Percentiles rank a stretch among this genome's conserved stretches.
These are phyloP conservation scores for Populus hybrid DNA, from an alignment of 441 rosid genomes.

Conservation along the genomic window DNA sequence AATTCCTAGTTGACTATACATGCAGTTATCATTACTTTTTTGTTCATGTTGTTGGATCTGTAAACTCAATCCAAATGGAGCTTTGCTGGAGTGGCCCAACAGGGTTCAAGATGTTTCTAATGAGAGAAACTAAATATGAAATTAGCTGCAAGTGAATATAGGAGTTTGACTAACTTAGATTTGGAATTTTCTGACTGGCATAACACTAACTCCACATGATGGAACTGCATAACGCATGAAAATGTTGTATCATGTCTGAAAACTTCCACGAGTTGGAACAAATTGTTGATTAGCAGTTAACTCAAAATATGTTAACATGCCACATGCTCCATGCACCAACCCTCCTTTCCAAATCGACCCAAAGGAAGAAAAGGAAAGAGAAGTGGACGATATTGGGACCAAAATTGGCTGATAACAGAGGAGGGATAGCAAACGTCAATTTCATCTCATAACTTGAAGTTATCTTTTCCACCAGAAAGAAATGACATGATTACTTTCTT, in stretches of 20 bases:
- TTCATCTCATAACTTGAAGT: background rate
- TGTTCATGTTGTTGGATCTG: background rate
- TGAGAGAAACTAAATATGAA: background rate
- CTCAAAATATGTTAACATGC: background rate
- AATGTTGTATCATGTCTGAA: background rate
- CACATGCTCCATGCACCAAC: background rate
- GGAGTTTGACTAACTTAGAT: background rate
- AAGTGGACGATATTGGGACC: background rate
- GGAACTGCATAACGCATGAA: background rate
- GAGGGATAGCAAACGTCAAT: background rate
- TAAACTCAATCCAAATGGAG: background rate
- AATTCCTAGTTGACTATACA: background rate
- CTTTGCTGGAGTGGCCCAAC: background rate
- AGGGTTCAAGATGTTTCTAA: background rate
- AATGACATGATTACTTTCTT: background rate
- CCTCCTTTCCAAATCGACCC: background rate
- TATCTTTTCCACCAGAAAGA: background rate
- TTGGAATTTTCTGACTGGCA: background rate
- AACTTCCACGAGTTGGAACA: background rate
- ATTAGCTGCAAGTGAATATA: background rate
- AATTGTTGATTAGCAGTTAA: background rate
- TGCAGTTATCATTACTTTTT: background rate
- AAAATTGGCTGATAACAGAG: background rate
- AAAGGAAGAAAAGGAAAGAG: background rate
- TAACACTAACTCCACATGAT: background rate